phyloP scores from a whole-genome alignment of 2,329 filamentous ascomycete genomes.

The Cytospora mali region DNA sequence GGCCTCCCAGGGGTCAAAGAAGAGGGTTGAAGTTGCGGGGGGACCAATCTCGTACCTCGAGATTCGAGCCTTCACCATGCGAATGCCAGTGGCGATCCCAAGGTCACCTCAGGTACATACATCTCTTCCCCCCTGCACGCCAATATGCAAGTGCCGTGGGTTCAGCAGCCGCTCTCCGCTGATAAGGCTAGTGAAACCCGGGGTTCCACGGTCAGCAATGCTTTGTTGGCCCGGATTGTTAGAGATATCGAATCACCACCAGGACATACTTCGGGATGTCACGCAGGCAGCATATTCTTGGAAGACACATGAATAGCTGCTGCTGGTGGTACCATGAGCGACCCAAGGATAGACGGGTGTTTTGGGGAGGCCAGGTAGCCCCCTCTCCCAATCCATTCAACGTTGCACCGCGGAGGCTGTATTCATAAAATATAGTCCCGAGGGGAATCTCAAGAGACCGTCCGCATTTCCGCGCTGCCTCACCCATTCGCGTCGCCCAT shows the following conservation, averaged over 20 bases:
- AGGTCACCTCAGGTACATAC: neutral
- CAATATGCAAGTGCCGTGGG: neutral
- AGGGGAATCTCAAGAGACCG: neutral
- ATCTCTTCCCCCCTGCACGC: too few relatives aligned
- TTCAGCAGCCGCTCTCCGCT: neutral
- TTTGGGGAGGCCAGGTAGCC: neutral
- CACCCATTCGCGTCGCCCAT: too few relatives aligned
- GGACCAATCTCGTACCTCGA: neutral
- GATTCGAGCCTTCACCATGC: neutral
- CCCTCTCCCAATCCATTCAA: neutral
- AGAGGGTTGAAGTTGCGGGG: neutral
- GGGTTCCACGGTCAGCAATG: neutral
- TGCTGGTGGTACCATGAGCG: neutral
- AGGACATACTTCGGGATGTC: neutral
- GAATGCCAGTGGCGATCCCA: neutral
- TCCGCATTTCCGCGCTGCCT: neutral
- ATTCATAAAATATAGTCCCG: neutral
- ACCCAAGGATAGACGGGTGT: neutral
- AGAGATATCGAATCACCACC: neutral
- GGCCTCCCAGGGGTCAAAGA: neutral
- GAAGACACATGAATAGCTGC: neutral
- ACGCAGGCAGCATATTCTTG: neutral
- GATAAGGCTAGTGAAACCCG: neutral
- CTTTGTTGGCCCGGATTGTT: neutral
- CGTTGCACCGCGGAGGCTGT: neutral